phyloP scores from a whole-genome alignment of 208 protist genomes.

The Crithidia mellificae region DNA sequence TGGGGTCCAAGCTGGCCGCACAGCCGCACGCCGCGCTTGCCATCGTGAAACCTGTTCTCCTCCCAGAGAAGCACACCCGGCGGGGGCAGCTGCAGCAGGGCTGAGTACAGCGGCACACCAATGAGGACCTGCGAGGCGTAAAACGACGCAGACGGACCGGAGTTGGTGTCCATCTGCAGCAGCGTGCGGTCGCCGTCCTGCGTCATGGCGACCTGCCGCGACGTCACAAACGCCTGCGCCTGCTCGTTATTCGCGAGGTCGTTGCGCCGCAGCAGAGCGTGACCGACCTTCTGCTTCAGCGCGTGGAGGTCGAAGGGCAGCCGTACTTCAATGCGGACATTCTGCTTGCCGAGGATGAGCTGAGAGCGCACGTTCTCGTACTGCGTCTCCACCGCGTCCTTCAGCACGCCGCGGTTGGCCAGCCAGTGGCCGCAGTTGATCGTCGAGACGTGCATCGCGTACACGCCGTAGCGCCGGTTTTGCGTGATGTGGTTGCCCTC shows the following conservation, averaged over 20 bases:
- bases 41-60: constrained; percentile 61
- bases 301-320: constrained; percentile 42
- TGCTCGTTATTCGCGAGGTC: constrained; percentile 55
- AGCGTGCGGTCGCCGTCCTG: constrained; percentile 50
- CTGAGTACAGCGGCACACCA: constrained; percentile 52
- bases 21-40: constrained; percentile 46
- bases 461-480: constrained; percentile 53
- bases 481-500: constrained; percentile 66
- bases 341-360: constrained; percentile 37
- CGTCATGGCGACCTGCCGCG: constrained; percentile 64
- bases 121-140: constrained; percentile 70
- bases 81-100: constrained; percentile 56
- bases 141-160: constrained; percentile 37
- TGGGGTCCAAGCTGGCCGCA: constrained; percentile 54
- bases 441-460: constrained; percentile 72
- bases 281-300: constrained; percentile 35
- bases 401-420: constrained; percentile 32
- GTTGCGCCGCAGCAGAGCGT: constrained; percentile 63
- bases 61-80: constrained; percentile 69
- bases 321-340: constrained; percentile 13
- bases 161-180: constrained; percentile 73
- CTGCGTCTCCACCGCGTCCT: constrained; percentile 35
- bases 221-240: constrained; percentile 60
- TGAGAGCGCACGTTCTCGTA: constrained; percentile 51
- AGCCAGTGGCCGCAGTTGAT: constrained; percentile 43